Conservation (phyloP, 2,329 filamentous ascomycete genomes). For the Chrysoporthe deuterocubensis region DNA sequence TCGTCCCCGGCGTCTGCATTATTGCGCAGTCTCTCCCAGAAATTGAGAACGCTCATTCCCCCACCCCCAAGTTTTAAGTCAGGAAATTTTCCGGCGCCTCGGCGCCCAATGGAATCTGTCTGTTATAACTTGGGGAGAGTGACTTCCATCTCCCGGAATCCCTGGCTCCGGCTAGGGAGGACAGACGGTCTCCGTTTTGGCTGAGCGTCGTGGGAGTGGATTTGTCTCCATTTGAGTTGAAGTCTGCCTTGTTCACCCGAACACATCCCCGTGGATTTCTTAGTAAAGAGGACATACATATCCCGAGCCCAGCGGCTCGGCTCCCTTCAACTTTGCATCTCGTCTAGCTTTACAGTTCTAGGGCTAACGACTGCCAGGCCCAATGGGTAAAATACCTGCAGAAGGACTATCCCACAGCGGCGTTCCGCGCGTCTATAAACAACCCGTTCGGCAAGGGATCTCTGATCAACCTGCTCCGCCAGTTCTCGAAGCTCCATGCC, state of each 20-base stretch:
- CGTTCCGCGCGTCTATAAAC: conserved; percentile 92
- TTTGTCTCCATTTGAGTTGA: conserved; percentile 97
- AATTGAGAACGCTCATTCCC: background rate
- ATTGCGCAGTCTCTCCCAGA: conserved; percentile 26
- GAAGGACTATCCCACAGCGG: conserved; percentile 90
- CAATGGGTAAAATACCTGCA: conserved; percentile 89
- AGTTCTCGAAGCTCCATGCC: conserved; percentile 88
- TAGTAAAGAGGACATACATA: conserved; percentile 95
- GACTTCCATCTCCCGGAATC: conserved; percentile 71
- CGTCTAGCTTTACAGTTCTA: conserved; percentile 32
- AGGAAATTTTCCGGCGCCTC: conserved; percentile 76
- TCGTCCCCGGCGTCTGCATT: conserved; percentile 38
- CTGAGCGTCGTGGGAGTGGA: conserved; percentile 73
- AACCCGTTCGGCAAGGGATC: conserved; percentile 97
- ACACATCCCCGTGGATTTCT: conserved; percentile 77
- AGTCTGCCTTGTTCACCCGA: conserved; percentile 68
- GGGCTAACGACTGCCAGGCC: conserved; percentile 62
- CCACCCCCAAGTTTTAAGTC: conserved; percentile 71
- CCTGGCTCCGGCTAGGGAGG: conserved; percentile 64
- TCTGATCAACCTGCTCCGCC: conserved; percentile 85
- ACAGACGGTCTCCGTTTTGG: conserved; percentile 90
- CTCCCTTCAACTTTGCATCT: conserved; percentile 31
- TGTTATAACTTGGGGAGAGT: conserved; percentile 99
- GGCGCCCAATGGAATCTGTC: conserved; percentile 76
- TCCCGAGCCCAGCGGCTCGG: conserved; percentile 8